Evolutionary conservation across 176 grass and related monocot genomes (phyloP).

Genomic region (Olyra latifolia): DNA sequence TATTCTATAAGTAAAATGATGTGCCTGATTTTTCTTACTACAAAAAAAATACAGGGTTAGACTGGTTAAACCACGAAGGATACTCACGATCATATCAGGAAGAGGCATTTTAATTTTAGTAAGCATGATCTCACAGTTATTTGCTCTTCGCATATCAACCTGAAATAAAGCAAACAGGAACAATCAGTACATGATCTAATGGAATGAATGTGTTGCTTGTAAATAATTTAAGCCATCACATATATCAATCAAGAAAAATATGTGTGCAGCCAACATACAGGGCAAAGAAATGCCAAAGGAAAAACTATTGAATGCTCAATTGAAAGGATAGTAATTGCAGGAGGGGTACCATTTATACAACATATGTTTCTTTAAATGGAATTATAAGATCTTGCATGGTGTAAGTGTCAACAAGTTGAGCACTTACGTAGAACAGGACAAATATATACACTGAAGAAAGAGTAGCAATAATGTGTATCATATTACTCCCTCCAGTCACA

Average conservation of each 20-base stretch:
- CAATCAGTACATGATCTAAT: slow-evolving; percentile 16
- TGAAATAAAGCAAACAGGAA: slow-evolving; percentile 49
- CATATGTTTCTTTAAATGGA: not conserved
- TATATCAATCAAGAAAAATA: slow-evolving; percentile 15
- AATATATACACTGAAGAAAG: slow-evolving; percentile 12
- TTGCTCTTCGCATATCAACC: slow-evolving; percentile 97
- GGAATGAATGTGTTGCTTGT: slow-evolving; percentile 1
- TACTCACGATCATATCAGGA: slow-evolving; percentile 98
- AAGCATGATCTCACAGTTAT: slow-evolving; percentile 99
- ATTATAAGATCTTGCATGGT: not conserved
- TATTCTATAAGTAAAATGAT: slow-evolving; percentile 3
- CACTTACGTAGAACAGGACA: not conserved
- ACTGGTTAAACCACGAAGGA: slow-evolving; percentile 21
- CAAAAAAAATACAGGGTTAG: slow-evolving; percentile 9
- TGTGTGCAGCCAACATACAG: not conserved
- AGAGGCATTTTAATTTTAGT: slow-evolving; percentile 99
- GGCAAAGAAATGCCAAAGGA: slow-evolving; percentile 15
- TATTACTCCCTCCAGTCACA: not conserved
- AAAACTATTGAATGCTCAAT: slow-evolving; percentile 14
- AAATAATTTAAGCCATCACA: slow-evolving; percentile 23
- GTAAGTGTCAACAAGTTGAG: not conserved
- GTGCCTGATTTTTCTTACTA: slow-evolving; percentile 8
- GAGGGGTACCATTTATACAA: not conserved
- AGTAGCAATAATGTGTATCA: not conserved
- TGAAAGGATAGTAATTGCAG: not conserved